Evolutionary conservation across 192 early-diverging fungal genomes (phyloP), one percentile per base, ranked within the genome.

Genomic region (Coemansia sp.): DNA sequence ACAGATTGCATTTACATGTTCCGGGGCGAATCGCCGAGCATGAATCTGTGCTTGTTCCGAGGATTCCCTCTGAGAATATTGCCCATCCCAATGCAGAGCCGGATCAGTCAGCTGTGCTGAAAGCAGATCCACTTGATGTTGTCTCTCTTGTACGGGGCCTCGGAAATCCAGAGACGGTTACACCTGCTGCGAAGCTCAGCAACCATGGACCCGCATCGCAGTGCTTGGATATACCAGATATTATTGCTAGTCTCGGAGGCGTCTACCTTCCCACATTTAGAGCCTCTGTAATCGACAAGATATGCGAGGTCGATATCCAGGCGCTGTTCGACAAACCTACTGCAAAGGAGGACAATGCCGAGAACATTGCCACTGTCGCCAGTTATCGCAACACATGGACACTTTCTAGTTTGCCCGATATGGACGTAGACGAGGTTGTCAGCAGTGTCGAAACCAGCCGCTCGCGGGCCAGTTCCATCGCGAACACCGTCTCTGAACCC

Each of bases 381-480:
- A 57, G 23, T n/a, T 35, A 36, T 20, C 8, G 55, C 33, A 36
- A 19, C 29, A 34, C 55, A 33, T 57, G 55, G 9, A 40, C 59
- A 13, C 59, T 54, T 45, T 25, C 62, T 10, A 59, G 54, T 10
- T 9, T 66, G 19, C 40, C 67, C 5, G 46, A 54, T 19, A 78
- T 70, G 67, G 76, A 79, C 25, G 76, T 79, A 11, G 76, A 79
- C 23, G 71, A 74, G 22, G 20, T 17, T 15, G 55, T 67, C 25
- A 9, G 41, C 14, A 20, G 23, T 43, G 14, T n/a, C 5, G 43
- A 67, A 70, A 14, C 11, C 68, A 57, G 55, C 0, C 67, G 71
- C 7, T 79, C 76, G 22, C 76, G 70, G 33, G 54, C 76, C 5
- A 66, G 55, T 40, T 73, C 76, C 22, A 64, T 73, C 29, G 34